phyloP scores from a whole-genome alignment of 345 rosid genomes.

The Isatis tinctoria region DNA sequence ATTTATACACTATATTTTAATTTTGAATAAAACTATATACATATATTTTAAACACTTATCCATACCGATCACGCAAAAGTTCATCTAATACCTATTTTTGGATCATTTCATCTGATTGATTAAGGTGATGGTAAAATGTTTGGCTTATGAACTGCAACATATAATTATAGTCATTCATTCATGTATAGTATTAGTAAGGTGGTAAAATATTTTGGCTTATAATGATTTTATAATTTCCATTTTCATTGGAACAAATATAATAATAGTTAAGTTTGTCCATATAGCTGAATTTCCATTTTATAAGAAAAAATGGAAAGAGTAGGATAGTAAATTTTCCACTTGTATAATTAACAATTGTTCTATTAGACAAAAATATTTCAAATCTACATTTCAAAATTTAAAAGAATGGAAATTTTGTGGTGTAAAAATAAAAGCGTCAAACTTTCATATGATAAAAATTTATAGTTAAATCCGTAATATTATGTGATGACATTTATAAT shows the following conservation, averaged over 20 bases:
- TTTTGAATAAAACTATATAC: too few species aligned
- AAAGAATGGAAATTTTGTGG: background rate
- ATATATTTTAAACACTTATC: too few species aligned
- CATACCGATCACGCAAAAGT: too few species aligned
- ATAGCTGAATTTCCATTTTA: background rate
- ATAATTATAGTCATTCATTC: background rate
- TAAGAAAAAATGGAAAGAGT: background rate
- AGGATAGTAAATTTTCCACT: background rate
- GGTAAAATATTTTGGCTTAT: too few species aligned
- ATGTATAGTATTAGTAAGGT: too few species aligned
- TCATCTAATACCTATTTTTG: too few species aligned
- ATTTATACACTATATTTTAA: too few species aligned
- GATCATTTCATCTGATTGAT: background rate
- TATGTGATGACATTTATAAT: background rate
- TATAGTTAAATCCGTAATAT: background rate
- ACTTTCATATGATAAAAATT: background rate
- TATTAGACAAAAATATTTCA: background rate
- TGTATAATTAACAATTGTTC: too few species aligned
- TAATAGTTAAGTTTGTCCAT: background rate
- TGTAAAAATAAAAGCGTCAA: background rate
- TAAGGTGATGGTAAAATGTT: background rate
- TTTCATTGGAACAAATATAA: background rate
- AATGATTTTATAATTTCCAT: background rate
- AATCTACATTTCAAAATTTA: too few species aligned
- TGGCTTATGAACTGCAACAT: background rate